Evolutionary conservation across 176 grass and related monocot species (phyloP).

Genomic region (Juncus inflexus): DNA sequence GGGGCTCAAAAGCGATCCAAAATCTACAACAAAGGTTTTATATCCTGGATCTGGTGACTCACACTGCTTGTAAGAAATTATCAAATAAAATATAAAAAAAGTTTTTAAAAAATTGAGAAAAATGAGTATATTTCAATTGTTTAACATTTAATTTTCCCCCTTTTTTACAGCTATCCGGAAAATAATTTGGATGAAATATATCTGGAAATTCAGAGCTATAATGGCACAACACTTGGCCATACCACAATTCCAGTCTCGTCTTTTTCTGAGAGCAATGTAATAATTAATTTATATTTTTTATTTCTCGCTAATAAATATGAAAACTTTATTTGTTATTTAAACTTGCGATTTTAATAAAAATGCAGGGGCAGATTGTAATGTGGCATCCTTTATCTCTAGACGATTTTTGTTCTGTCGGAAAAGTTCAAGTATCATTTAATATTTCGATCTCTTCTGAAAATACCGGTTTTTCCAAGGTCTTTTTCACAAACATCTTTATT

Average conservation of each 20-base stretch:
- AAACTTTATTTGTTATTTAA: slow-evolving; percentile 13
- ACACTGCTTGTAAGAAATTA: slow-evolving; percentile 79
- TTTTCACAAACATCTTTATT: slow-evolving; percentile 14
- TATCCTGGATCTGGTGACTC: slow-evolving; percentile 84
- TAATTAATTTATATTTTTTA: slow-evolving; percentile 24
- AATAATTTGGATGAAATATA: slow-evolving; percentile 59
- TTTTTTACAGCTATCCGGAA: slow-evolving; percentile 66
- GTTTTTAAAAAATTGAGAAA: neutral
- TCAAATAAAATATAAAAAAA: neutral
- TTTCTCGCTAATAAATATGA: neutral
- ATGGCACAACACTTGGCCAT: slow-evolving; percentile 52
- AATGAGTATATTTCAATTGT: neutral
- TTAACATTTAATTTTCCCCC: neutral
- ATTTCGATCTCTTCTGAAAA: slow-evolving; percentile 52
- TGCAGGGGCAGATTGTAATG: slow-evolving; percentile 60
- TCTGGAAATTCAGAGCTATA: slow-evolving; percentile 73
- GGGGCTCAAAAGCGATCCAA: slow-evolving; percentile 61
- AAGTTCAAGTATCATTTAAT: slow-evolving; percentile 77
- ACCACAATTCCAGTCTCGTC: slow-evolving; percentile 69
- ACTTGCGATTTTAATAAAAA: slow-evolving; percentile 20
- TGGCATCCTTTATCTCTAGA: slow-evolving; percentile 83
- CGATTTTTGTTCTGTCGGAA: slow-evolving; percentile 71
- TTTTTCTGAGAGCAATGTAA: slow-evolving; percentile 63
- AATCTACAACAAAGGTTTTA: slow-evolving; percentile 24
- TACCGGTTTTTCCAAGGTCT: slow-evolving; percentile 61